These are phyloP conservation scores for Leonotis leonurus DNA, from an alignment of 257 asterid genomes.

Conservation along the genomic window DNA sequence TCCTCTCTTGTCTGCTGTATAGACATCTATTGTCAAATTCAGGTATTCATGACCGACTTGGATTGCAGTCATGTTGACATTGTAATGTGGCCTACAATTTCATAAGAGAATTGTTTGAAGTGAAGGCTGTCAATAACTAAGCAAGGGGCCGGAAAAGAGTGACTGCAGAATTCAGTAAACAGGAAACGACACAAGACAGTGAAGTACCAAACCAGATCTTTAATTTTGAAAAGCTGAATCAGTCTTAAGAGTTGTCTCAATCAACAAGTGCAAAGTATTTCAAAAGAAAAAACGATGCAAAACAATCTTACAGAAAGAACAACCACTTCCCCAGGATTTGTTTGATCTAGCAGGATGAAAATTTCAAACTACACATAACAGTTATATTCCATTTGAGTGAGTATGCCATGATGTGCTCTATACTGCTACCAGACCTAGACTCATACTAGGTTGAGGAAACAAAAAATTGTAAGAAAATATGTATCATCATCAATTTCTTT, in stretches of 20 bases:
- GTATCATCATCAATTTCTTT: background rate
- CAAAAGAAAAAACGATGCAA: background rate
- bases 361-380: background rate
- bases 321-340: background rate
- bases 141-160: background rate
- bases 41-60: conserved; percentile 67
- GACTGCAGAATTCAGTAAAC: background rate
- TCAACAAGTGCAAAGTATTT: background rate
- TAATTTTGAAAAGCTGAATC: background rate
- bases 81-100: conserved; percentile 82
- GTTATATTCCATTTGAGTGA: background rate
- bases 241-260: background rate
- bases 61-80: conserved; percentile 91
- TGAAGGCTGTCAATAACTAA: conserved; percentile 1
- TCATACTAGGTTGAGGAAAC: too few species aligned
- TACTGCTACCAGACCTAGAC: too few species aligned
- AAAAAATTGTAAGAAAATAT: background rate
- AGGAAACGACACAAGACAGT: background rate
- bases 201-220: background rate
- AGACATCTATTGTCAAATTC: conserved; percentile 56
- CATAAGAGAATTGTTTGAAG: background rate
- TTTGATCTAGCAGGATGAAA: background rate
- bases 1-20: conserved; percentile 61
- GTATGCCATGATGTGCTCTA: conserved; percentile 1
- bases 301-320: background rate